A percentile compares a stretch with the other conserved stretches of the same genome.
Conservation (phyloP, 2,329 filamentous ascomycete genomes). For the Clarireedia paspali region DNA sequence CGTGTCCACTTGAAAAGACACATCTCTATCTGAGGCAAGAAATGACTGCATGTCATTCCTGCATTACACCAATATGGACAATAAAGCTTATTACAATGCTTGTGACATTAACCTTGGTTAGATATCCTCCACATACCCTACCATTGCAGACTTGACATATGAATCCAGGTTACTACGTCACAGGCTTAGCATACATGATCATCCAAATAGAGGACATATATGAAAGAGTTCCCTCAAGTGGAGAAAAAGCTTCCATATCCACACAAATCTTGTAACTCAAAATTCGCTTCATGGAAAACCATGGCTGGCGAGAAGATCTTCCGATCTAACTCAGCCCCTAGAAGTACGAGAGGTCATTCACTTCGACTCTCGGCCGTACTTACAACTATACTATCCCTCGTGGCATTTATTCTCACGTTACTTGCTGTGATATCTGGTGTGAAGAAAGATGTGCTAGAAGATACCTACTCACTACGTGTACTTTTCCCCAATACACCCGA, state of each 20-base stretch:
- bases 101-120: too few relatives aligned
- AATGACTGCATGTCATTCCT: too few relatives aligned
- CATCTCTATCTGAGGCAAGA: neutral
- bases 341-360: neutral
- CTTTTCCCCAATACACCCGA: too few relatives aligned
- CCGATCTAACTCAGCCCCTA: neutral
- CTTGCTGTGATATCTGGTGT: neutral
- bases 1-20: neutral
- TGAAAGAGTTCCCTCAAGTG: neutral
- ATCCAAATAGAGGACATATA: neutral
- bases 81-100: too few relatives aligned
- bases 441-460: neutral
- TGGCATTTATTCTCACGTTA: neutral
- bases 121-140: too few relatives aligned
- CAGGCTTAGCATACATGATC: too few relatives aligned
- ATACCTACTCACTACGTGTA: neutral
- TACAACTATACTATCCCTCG: neutral
- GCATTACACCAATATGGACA: too few relatives aligned
- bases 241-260: neutral
- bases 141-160: too few relatives aligned
- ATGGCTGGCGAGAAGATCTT: neutral
- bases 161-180: too few relatives aligned
- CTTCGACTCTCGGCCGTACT: neutral
- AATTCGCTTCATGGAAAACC: neutral
- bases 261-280: neutral